Evolutionary conservation across 148 eudicot species (phyloP), one percentile per base, ranked within the genome.

Genomic region (Fagopyrum esculentum): DNA sequence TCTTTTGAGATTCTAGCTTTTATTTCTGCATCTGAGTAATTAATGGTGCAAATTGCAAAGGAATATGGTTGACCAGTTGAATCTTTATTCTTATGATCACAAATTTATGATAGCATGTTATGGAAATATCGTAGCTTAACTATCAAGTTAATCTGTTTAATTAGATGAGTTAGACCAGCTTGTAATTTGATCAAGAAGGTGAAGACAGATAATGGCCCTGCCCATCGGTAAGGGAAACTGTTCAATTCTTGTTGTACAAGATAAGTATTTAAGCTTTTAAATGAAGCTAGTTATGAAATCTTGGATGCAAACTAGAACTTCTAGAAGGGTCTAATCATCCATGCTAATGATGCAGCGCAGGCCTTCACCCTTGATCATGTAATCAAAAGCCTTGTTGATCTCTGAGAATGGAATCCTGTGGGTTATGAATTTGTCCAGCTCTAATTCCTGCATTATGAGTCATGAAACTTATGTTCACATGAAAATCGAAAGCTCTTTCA

Each of bases 331-430:
- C 64, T 71, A 77, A 45, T 78, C 77, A 7, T 84, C 86, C 86
- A 84, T 81, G 78, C 77, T 78, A 74, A 84, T 84, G 70, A 84
- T 74, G 68, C 86, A 84, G 45, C 84, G 82, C 73, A 84, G 55
- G 71, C 84, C 86, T 48, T 81, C 84, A 11, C 90, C 88, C 3
- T 77, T 85, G 16, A 74, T 78, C 90, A 87, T 85, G 79, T 64
- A 78, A n/a, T 87, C 88, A 17, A 85, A 87, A 16, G 87, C 88
- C 82, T 83, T 87, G 82, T 87, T 87, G 63, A 87, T 87, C 75
- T 85, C 87, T 5, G 83, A 78, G 83, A 87, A 84, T 19, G 85
- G 56, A 22, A 85, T 78, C 77, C 77, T 63, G 22, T 87, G 91
- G 4, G 91, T 87, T 73, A 85, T 82, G 80, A 87, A 87, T 71